Base-by-base conservation (phyloP, 306 rosid genomes). In the Trifolium fragiferum region DNA sequence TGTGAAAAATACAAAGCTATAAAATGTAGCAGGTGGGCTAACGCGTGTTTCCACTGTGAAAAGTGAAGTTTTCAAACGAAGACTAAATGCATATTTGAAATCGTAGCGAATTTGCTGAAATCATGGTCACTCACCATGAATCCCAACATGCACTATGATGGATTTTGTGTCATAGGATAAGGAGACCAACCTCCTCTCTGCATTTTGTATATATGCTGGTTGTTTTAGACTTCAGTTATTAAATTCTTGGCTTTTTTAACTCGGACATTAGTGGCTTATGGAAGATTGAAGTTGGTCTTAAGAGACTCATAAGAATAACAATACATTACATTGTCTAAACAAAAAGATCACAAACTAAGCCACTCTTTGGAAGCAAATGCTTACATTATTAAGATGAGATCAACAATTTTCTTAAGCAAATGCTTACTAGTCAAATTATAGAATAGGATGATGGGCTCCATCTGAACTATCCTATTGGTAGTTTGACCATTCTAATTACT, bases 401-500 rank as follows among this genome's bases (percentile, higher is more conserved):
- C 35, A 14, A 30, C 3, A 61, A 21, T 49, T 50, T 38, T 50
- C 47, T 14, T 10, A 35, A 57, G 65, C 47, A 41, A 66, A 65
- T 35, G 43, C 16, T 54, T 16, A 4, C 50, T 25, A 8, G 76
- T 41, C 68, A 25, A 25, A 27, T 10, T 41, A 7, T 43, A 14
- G 13, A 20, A 27, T 73, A 6, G 15, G 44, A n/a, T 23, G 68
- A 44, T 73, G 35, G 35, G 11, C 4, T 72, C 69, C 46, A 43
- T 35, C 16, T 50, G 19, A 35, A 14, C 18, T 35, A 66, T 51
- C 14, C n/a, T 10, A 30, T 30, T 41, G 40, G 62, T 12, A 18
- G 25, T 64, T 65, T 46, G 47, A 73, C 70, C 57, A 41, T 35
- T 73, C 19, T 58, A 23, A 79, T 79, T 53, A 43, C 19, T 72